These are phyloP conservation scores for Acorus calamus DNA, from an alignment of 106 monocot genomes.

Conservation along the genomic window DNA sequence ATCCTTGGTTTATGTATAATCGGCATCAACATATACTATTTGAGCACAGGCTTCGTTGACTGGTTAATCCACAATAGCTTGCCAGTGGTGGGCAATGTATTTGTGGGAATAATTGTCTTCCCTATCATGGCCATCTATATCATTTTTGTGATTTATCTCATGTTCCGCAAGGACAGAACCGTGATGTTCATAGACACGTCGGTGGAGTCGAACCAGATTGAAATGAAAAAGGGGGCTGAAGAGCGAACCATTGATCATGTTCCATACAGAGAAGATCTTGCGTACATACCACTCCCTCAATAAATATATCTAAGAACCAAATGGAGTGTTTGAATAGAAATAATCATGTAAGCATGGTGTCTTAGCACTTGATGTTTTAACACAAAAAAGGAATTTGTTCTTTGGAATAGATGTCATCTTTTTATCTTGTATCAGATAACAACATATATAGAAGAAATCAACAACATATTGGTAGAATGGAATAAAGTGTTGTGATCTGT, in stretches of 20 bases:
- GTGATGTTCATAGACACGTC: conserved; percentile 21
- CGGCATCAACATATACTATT: conserved; percentile 74
- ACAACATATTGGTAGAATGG: too few species aligned
- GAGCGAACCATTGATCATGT: conserved; percentile 6
- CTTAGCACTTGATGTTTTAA: too few species aligned
- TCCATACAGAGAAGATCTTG: conserved; percentile 46
- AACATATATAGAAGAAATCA: too few species aligned
- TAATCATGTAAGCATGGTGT: too few species aligned
- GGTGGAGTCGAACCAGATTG: conserved; percentile 1
- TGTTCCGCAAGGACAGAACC: conserved; percentile 44
- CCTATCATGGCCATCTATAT: conserved; percentile 67
- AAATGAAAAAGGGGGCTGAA: conserved; percentile 31
- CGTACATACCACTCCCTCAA: conserved; percentile 37
- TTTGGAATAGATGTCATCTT: too few species aligned
- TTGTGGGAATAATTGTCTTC: conserved; percentile 58
- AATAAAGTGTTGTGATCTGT: too few species aligned
- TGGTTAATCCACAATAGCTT: conserved; percentile 62
- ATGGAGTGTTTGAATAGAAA: too few species aligned
- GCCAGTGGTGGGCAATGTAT: conserved; percentile 37
- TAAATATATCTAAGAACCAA: conserved; percentile 9
- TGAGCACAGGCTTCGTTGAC: conserved; percentile 48
- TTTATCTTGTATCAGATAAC: too few species aligned
- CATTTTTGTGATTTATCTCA: conserved; percentile 37
- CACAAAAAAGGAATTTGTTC: too few species aligned
- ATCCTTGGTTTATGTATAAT: conserved; percentile 43